These are phyloP conservation scores for Neolecta irregularis DNA, from an alignment of 1,139 yeast species.

Conservation along the genomic window DNA sequence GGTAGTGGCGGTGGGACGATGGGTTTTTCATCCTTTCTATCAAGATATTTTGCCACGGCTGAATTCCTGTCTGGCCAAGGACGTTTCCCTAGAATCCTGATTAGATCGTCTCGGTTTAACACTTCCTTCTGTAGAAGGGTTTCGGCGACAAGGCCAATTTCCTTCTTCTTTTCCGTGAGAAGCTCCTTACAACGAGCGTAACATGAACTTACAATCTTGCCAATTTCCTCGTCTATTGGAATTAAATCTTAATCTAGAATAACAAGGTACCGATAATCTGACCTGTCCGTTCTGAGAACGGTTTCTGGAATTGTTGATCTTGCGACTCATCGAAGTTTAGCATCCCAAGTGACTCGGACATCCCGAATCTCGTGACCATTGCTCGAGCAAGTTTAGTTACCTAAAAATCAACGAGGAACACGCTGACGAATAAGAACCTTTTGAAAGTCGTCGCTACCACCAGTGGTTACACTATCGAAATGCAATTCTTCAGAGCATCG, in stretches of 20 bases:
- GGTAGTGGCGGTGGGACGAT: no score
- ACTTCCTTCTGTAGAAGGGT: constrained; percentile 72
- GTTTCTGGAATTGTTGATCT: constrained; percentile 47
- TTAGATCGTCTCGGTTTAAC: constrained; percentile 80
- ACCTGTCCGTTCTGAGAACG: constrained; percentile 81
- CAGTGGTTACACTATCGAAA: constrained; percentile 56
- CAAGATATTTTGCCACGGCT: no score
- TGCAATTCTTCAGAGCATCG: constrained; percentile 89
- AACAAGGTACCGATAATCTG: constrained; percentile 31
- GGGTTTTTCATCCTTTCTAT: no score
- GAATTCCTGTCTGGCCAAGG: no score
- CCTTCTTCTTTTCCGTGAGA: constrained; percentile 49
- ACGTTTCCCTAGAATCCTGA: constrained; percentile 68
- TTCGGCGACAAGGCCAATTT: constrained; percentile 75
- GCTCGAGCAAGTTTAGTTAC: constrained; percentile 86
- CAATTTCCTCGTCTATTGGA: constrained; percentile 79
- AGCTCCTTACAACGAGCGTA: constrained; percentile 53
- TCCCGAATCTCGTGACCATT: constrained; percentile 85
- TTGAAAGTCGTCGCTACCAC: constrained; percentile 91
- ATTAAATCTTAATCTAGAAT: neutral
- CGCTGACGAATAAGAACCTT: no score
- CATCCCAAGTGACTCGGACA: constrained; percentile 75
- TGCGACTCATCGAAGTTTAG: constrained; percentile 57
- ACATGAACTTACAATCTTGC: constrained; percentile 63
- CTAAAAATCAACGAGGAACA: no score